These are phyloP conservation scores for Daldinia grandis DNA, from an alignment of 495 filamentous ascomycete species.

Conservation along the genomic window DNA sequence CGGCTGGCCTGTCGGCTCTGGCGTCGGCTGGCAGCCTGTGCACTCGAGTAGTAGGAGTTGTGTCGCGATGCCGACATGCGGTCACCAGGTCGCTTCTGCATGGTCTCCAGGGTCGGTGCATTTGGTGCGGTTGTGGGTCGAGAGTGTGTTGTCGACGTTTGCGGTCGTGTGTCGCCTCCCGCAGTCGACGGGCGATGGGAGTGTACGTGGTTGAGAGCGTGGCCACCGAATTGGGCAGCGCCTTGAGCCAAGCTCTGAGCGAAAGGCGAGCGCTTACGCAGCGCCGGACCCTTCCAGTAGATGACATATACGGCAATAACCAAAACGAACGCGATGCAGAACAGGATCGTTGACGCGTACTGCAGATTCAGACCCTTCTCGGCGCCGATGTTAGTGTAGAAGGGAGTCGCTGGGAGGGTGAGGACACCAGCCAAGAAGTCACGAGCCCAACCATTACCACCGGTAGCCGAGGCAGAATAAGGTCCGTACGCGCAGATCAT, in stretches of 20 bases:
- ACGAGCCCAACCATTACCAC: slow-evolving; percentile 73
- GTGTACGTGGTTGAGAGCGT: slow-evolving; percentile 35
- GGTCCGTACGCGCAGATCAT: slow-evolving; percentile 84
- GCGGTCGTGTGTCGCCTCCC: slow-evolving; percentile 15
- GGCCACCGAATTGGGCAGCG: slow-evolving; percentile 52
- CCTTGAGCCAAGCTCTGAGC: slow-evolving; percentile 73
- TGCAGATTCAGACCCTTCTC: slow-evolving; percentile 64
- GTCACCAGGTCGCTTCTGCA: slow-evolving; percentile 38
- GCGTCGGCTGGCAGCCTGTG: slow-evolving; percentile 41
- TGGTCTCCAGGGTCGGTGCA: slow-evolving; percentile 22
- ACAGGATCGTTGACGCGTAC: slow-evolving; percentile 76
- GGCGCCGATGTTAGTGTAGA: slow-evolving; percentile 69
- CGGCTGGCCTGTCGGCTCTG: slow-evolving; percentile 42
- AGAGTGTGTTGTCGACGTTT: slow-evolving; percentile 20
- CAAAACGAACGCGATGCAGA: slow-evolving; percentile 72
- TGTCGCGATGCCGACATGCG: slow-evolving; percentile 40
- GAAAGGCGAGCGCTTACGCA: slow-evolving; percentile 76
- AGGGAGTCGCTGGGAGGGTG: slow-evolving; percentile 77
- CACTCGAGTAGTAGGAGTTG: slow-evolving; percentile 42
- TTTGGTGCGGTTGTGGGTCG: slow-evolving; percentile 26
- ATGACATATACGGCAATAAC: slow-evolving; percentile 78
- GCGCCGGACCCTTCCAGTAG: slow-evolving; percentile 75
- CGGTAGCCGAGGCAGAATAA: slow-evolving; percentile 80
- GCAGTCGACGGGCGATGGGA: slow-evolving; percentile 34
- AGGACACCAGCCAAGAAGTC: slow-evolving; percentile 85